A percentile compares a stretch with the other conserved stretches of the same genome.
Conservation (phyloP, 176 grass and related monocot species). For the Musa acuminata region DNA sequence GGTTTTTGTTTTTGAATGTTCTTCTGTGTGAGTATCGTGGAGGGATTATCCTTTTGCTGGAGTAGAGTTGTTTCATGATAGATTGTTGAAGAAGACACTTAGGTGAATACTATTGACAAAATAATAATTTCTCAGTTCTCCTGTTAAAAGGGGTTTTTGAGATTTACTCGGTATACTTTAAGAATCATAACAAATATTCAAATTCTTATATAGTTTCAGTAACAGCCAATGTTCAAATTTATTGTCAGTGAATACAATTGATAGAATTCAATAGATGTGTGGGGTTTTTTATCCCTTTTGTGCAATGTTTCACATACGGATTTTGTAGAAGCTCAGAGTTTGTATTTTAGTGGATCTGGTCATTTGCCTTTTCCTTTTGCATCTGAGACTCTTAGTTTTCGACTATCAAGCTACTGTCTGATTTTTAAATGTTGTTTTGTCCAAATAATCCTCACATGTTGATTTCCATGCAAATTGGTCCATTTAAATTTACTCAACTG, state of each 20-base stretch:
- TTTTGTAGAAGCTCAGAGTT: background rate
- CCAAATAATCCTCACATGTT: background rate
- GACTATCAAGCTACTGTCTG: no score
- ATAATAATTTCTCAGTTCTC: background rate
- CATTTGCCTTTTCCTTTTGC: no score
- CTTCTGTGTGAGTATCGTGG: background rate
- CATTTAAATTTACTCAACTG: background rate
- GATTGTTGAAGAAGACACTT: background rate
- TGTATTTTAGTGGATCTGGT: no score
- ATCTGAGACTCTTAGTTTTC: no score
- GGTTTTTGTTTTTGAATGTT: background rate
- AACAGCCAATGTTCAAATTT: no score
- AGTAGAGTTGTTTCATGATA: background rate
- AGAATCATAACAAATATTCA: no score
- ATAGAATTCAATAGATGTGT: no score
- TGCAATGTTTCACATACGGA: background rate
- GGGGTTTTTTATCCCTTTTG: background rate
- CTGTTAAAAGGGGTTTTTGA: background rate
- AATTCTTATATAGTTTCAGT: no score
- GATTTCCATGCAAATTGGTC: background rate
- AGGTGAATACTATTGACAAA: background rate
- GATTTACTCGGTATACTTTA: background rate
- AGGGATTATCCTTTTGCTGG: background rate
- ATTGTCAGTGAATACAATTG: no score
- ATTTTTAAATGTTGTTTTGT: no score